phyloP scores from a whole-genome alignment of 192 early-diverging fungal species.

The Mortierella hygrophila region DNA sequence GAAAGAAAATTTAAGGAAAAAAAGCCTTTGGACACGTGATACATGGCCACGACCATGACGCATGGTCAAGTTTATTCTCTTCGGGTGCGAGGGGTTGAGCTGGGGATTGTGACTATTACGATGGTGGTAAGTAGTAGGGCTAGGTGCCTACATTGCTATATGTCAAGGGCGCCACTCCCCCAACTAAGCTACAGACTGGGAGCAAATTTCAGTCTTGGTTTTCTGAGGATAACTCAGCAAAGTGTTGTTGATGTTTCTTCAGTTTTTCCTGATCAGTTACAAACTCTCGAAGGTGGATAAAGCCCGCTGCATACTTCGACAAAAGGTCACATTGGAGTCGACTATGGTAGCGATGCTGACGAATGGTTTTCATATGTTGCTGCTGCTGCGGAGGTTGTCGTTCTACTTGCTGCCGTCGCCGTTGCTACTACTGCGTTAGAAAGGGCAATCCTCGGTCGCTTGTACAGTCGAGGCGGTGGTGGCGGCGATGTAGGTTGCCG shows the following conservation, averaged over 20 bases:
- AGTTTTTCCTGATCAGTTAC: too few species aligned
- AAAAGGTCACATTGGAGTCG: background rate
- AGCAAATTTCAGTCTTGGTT: background rate
- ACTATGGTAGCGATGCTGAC: background rate
- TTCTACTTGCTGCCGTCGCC: background rate
- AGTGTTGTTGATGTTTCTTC: background rate
- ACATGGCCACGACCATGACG: background rate
- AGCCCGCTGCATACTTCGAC: too few species aligned
- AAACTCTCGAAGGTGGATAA: too few species aligned
- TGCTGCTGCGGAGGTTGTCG: background rate
- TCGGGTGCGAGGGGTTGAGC: background rate
- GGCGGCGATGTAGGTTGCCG: background rate
- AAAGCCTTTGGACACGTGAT: background rate
- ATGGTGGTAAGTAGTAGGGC: too few species aligned
- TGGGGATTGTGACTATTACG: background rate
- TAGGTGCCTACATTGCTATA: background rate
- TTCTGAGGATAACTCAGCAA: background rate
- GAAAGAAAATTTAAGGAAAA: background rate
- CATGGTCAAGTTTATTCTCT: background rate
- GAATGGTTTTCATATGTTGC: background rate
- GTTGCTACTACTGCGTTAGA: slow-evolving; percentile 19
- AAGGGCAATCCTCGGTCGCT: slow-evolving; percentile 40
- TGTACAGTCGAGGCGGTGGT: slow-evolving; percentile 29
- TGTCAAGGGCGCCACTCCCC: background rate
- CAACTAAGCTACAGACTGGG: background rate